Base-by-base conservation (phyloP, 441 rosid genomes). In the Adansonia grandidieri region DNA sequence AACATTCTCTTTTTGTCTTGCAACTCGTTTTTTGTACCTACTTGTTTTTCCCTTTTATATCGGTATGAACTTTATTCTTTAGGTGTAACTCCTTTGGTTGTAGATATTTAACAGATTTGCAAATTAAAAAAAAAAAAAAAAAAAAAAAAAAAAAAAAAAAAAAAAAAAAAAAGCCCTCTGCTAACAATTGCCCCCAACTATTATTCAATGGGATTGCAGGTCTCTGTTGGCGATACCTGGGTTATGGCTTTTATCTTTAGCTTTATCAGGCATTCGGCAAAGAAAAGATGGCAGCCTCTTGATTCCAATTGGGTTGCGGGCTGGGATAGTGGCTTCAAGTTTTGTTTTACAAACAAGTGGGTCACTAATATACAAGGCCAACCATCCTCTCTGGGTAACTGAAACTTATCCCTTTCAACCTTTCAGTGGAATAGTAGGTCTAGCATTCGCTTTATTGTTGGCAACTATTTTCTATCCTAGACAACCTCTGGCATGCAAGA, bases 381-480 rank as follows among this genome's bases (percentile, higher is more conserved):
- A 80, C 60, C 81, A 78, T 58, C 91, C 98, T 19, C 69, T 53
- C 13, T 93, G 97, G 98, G 53, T 93, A 3, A 88, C 90, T 1
- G 94, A 94, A 50, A 87, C 82, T 71, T 91, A 81, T 77, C 93
- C 93, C 2, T 89, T 88, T 78, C 92, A 93, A 84, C 97, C 99
- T 65, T 94, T 94, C 60, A 90, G 93, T 53, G 99, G 98, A 79
- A 77, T 86, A 9, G 92, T 93, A 50, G 99, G 99, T 75, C 74
- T 93, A 82, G 83, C 83, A 69, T 88, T 87, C 75, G 61, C 94
- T 78, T 72, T 83, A 28, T 75, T 85, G 65, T 50, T 94, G 82
- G 97, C 99, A 60, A 32, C 88, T 70, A 42, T 83, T 77, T 82
- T 93, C 51, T 90, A 92, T 77, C 98, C 97, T 42, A 90, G 87